Base-by-base conservation (phyloP, 2,329 filamentous ascomycete species). In the Pseudocercospora fijiensis region DNA sequence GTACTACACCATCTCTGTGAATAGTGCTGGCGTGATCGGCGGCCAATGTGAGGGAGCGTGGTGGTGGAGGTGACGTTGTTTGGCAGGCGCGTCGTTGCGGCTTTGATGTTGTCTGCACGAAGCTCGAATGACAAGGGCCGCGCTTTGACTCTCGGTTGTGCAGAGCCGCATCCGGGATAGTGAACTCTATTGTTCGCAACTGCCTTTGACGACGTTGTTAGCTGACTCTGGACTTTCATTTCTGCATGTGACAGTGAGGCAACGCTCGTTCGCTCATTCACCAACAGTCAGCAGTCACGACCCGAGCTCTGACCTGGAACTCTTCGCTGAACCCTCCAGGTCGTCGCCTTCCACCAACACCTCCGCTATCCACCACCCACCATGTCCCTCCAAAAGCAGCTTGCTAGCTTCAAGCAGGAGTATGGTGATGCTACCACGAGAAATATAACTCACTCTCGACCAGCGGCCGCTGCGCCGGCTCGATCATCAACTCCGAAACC, bases 381-480 rank as follows among this genome's bases (percentile, higher is more conserved):
- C 68, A 74, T 74, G 73, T 73, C 73, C 62, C 73, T 76, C 63
- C 61, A 64, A 26, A 70, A 65, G 10, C 68, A 67, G 26, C 70
- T 76, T 56, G 66, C 68, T 13, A 66, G 64, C 10, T 76, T 72
- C 70, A 71, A 74, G 59, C 62, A 66, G 55, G 74, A 76, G 47
- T 66, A 68, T 58, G 71, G 72, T 27, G 71, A 72, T 47, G 69
- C 72, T 27, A 70, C 70, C 6, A 58, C 70, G 9, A 71, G 74
- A 59, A 76, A 76, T 65, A 61, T 69, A 56, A 57, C 61, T 3
- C 66, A 71, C 56, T 63, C 71, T 2, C 72, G 73, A 6, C 72
- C 73, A 18, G 58, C 65, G 16, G 51, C 52, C n/a, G 60, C 65
- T 5, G 62, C 66, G 9, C 69, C 71, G 43, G 64, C 69, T 9